Base-by-base conservation (phyloP, 2,329 filamentous ascomycete genomes). In the Calonectria pseudoreteaudii region DNA sequence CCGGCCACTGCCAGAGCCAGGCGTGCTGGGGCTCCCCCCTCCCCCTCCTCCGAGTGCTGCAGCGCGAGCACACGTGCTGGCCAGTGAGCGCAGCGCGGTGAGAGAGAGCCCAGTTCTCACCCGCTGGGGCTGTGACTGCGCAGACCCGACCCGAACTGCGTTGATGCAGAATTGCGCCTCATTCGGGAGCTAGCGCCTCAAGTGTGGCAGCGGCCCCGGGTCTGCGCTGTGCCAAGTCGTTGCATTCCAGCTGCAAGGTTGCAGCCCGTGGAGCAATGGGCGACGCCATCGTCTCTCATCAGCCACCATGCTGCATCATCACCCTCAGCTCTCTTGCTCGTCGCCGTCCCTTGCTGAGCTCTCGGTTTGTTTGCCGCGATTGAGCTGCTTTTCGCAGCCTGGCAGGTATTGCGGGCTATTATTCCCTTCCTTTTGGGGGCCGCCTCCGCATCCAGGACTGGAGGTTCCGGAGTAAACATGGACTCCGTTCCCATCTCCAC, bases 61-160 rank as follows among this genome's bases (percentile, higher is more conserved):
- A 26, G 56, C 44, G 67, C 64, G 49, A 73, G 65, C 62, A 62
- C 47, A 66, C 56, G 56, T 18, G 34, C 67, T 30, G 58, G 34
- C 56, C 16, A 52, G 56, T 34, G 23, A 53, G 44, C 34, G 68
- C 31, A 28, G 20, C 26, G 26, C 50, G 34, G 52, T 28, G 56
- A 52, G 49, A 31, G 34, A 44, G 23, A 28, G 50, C 66, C 58
- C 50, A 72, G 66, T 77, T 76, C 75, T 77, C 77, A 79, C 70
- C 74, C 23, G 70, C 73, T 73, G 77, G 60, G 77, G 77, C 74
- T 75, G 64, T 75, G 74, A 62, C 34, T 26, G 58, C 38, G 58
- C 47, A 26, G 65, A 56, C 23, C 41, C 56, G 65, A 56, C 23
- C 41, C 56, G 58, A 56, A 26, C 52, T 38, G 67, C 31, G 28